Percentiles rank a stretch among this genome's conserved stretches.
Evolutionary conservation across 768 basidiomycete species (phyloP).

Genomic region (Panus rudis): DNA sequence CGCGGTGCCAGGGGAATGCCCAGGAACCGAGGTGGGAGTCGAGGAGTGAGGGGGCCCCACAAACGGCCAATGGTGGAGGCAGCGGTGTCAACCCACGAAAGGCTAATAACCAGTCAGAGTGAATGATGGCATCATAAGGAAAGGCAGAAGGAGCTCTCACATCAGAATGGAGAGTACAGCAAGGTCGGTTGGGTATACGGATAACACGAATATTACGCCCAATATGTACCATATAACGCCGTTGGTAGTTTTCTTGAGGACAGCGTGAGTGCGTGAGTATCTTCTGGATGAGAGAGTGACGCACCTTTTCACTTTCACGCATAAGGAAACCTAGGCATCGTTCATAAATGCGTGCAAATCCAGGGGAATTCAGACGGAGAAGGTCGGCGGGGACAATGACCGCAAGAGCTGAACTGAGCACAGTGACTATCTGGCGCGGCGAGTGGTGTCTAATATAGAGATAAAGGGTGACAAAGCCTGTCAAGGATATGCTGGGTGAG

Average conservation of each 20-base stretch:
- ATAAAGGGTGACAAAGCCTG: conserved; percentile 59
- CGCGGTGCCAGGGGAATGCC: conserved; percentile 68
- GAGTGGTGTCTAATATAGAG: conserved; percentile 46
- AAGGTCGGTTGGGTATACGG: conserved; percentile 75
- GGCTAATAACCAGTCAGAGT: conserved; percentile 38
- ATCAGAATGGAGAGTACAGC: conserved; percentile 87
- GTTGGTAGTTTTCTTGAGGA: conserved; percentile 56
- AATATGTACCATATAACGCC: conserved; percentile 91
- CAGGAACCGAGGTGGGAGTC: conserved; percentile 44
- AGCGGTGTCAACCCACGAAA: conserved; percentile 94
- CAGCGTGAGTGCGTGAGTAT: not conserved
- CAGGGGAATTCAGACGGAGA: conserved; percentile 57
- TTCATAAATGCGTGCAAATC: conserved; percentile 69
- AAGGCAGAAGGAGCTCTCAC: conserved; percentile 38
- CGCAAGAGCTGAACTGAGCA: conserved; percentile 59
- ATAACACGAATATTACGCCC: conserved; percentile 73
- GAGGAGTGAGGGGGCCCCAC: conserved; percentile 63
- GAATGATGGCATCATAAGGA: conserved; percentile 1
- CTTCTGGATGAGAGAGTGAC: conserved; percentile 10
- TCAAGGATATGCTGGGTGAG: conserved; percentile 4
- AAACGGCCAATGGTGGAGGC: conserved; percentile 90
- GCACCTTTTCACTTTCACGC: conserved; percentile 81
- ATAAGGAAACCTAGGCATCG: conserved; percentile 71
- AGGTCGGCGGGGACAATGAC: conserved; percentile 70
- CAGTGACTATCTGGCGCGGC: conserved; percentile 46